These are phyloP conservation scores for Eucalyptus erythrocorys DNA, from an alignment of 345 rosid genomes.

Conservation along the genomic window DNA sequence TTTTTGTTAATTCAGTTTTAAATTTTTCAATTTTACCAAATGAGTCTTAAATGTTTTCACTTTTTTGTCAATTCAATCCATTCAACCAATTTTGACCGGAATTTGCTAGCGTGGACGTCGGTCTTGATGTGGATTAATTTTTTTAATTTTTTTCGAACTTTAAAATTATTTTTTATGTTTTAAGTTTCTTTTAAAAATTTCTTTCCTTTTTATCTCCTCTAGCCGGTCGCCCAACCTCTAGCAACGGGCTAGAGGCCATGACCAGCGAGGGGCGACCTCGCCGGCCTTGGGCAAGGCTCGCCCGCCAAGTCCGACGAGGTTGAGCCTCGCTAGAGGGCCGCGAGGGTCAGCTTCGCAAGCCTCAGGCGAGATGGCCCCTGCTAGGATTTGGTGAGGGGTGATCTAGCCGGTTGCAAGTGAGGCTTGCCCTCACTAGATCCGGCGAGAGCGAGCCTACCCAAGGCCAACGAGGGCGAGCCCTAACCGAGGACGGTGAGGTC, in stretches of 20 bases:
- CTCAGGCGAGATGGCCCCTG: rapidly evolving
- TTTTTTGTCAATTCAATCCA: no score
- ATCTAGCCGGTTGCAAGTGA: rapidly evolving
- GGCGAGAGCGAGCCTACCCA: rapidly evolving
- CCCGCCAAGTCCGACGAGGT: no score
- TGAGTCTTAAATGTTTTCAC: no score
- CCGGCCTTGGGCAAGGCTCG: rapidly evolving
- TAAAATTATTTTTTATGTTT: no score
- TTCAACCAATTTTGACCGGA: rapidly evolving
- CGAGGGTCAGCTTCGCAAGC: rapidly evolving
- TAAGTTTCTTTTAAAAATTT: no score
- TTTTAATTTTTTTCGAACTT: rapidly evolving
- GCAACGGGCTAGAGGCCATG: no score
- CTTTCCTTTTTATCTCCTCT: no score
- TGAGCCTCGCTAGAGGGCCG: rapidly evolving
- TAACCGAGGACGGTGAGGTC: no score
- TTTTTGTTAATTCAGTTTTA: rapidly evolving
- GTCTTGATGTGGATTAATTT: rapidly evolving
- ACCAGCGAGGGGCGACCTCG: no score
- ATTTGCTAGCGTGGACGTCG: rapidly evolving
- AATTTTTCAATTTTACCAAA: rapidly evolving
- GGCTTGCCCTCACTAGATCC: rapidly evolving
- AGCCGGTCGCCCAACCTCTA: rapidly evolving
- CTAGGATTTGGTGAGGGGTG: rapidly evolving
- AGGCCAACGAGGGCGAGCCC: rapidly evolving